Evolutionary conservation across 305 asterid genomes (phyloP).

Genomic region (Solanum hybrid): DNA sequence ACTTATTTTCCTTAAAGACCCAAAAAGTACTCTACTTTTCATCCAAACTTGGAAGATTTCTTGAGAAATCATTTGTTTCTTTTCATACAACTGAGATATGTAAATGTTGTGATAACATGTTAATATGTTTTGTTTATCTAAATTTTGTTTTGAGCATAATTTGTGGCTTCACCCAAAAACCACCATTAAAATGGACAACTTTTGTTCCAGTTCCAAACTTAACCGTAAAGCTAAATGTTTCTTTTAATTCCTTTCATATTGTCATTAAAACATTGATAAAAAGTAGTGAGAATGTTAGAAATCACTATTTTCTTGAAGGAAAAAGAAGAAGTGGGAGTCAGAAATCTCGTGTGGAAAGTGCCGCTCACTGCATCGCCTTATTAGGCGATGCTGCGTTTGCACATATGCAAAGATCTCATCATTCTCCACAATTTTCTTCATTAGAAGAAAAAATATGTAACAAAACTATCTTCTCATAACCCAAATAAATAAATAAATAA

Average conservation of each 20-base stretch:
- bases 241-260: background rate
- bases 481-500: background rate
- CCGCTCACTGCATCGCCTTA: constrained; percentile 15
- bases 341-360: constrained; percentile 21
- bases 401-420: constrained; percentile 9
- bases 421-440: background rate
- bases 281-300: background rate
- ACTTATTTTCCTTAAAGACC: background rate
- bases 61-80: background rate
- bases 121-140: background rate
- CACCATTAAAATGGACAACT: background rate
- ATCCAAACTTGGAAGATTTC: background rate
- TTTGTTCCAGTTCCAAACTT: background rate
- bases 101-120: background rate
- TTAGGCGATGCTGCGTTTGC: constrained; percentile 7
- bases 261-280: background rate
- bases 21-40: background rate
- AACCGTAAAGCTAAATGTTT: background rate
- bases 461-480: background rate
- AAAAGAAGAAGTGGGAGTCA: background rate
- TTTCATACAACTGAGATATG: background rate
- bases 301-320: background rate
- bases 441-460: background rate
- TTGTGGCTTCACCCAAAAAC: background rate
- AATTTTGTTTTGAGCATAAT: background rate